Percentiles rank a stretch among this genome's conserved stretches.
These are phyloP conservation scores for Hypsizygus ulmarius DNA, from an alignment of 1,284 basidiomycete genomes.

Conservation along the genomic window DNA sequence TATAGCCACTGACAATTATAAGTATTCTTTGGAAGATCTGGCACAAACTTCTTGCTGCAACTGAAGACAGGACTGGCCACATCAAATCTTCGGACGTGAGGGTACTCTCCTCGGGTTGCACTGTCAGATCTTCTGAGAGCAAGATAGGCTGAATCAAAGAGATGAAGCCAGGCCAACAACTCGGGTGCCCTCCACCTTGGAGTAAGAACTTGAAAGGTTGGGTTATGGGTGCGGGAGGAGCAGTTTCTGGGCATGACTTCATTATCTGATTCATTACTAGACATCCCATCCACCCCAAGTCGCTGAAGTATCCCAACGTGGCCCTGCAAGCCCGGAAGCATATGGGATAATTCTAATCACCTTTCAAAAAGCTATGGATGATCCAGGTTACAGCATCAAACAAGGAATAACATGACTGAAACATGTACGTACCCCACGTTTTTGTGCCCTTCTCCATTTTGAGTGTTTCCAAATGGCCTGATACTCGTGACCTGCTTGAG, in stretches of 20 bases:
- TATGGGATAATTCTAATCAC: background rate
- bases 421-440: background rate
- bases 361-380: background rate
- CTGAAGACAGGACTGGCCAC: background rate
- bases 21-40: background rate
- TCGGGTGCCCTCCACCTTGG: background rate
- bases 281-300: constrained; percentile 1
- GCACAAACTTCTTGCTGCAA: background rate
- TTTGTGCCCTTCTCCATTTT: background rate
- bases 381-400: background rate
- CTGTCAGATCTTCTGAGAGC: background rate
- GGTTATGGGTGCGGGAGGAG: background rate
- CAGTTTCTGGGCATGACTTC: background rate
- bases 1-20: background rate
- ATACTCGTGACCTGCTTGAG: too few relatives aligned
- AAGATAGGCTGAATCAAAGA: constrained; percentile 1
- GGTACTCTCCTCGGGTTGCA: background rate
- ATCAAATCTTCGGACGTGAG: background rate
- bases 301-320: background rate
- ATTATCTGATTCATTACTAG: constrained; percentile 3
- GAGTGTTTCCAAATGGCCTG: too few relatives aligned
- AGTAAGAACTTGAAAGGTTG: background rate
- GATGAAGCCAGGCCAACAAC: background rate
- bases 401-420: too few relatives aligned
- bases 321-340: background rate